Conservation (phyloP, 2,329 filamentous ascomycete species). For the Nigrospora osmanthi region DNA sequence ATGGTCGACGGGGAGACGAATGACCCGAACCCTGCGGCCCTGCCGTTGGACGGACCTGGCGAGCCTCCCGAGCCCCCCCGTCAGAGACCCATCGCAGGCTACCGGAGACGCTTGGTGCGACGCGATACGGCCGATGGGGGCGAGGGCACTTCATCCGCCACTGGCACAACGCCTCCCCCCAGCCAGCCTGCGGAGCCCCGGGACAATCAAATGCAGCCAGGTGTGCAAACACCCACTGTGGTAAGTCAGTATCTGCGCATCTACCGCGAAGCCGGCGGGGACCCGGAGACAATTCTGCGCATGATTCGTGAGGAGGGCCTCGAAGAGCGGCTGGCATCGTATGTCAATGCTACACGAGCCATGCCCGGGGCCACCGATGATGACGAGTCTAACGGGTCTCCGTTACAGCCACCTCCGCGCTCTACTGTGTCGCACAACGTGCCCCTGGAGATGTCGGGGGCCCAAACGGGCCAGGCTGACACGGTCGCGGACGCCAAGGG, state of each 20-base stretch:
- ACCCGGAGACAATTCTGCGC: constrained; percentile 48
- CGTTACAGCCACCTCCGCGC: no score
- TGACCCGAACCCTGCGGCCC: no score
- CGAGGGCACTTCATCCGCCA: neutral
- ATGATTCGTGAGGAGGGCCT: constrained; percentile 56
- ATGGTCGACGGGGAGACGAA: no score
- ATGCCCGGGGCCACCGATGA: constrained; percentile 10
- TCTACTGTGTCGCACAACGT: no score
- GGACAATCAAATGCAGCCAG: neutral
- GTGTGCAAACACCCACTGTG: neutral
- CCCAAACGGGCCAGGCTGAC: neutral
- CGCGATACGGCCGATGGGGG: constrained; percentile 10
- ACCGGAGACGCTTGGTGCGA: constrained; percentile 14
- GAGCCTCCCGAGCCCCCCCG: constrained; percentile 9
- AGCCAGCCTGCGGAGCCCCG: neutral
- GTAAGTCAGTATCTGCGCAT: constrained; percentile 40
- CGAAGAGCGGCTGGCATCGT: constrained; percentile 49
- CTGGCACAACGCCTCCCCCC: neutral
- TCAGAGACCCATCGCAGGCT: constrained; percentile 16
- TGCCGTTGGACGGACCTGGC: neutral
- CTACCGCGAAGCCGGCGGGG: constrained; percentile 51
- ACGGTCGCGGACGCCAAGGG: constrained; percentile 5
- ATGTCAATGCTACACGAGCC: constrained; percentile 44
- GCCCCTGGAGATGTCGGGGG: neutral
- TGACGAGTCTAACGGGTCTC: no score